Evolutionary conservation across 2,329 filamentous ascomycete genomes (phyloP), one percentile per base, ranked within the genome.

Genomic region (Pseudocercospora crystallina): DNA sequence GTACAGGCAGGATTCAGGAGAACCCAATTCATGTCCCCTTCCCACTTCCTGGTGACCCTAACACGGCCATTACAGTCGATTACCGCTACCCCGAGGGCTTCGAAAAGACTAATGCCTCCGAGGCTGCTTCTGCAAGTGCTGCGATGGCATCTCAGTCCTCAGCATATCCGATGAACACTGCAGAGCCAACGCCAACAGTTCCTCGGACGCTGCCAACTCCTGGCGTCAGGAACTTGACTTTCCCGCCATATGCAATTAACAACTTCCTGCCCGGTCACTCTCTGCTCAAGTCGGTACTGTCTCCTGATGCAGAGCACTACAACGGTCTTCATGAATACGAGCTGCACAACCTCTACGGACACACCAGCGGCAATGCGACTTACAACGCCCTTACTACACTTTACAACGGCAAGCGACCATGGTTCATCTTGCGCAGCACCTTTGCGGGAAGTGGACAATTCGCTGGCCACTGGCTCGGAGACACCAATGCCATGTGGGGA

Each of bases 331-430:
- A 53, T 4, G 62, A 65, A 51, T 64, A 65, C 41, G 58, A 62
- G 26, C 51, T 65, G 33, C 64, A 66, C 53, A 66, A 65, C 42
- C 47, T 65, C 8, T 65, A 60, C 48, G 63, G 63, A 13, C 53
- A 60, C 44, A 46, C 50, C 5, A 62, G 58, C 43, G 44, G 47
- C 31, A 62, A 63, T 39, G 60, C 60, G 5, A 65, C 63, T 0
- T 65, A 65, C 57, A 44, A 65, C 13, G 58, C 62, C 7, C 48
- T 65, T 5, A 49, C 58, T 8, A 42, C 46, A 11, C 43, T 63
- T 10, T 62, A 64, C 47, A 57, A 56, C 11, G 57, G 57, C 39
- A 59, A 58, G 29, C 42, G 63, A 8, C 61, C 64, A 4, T 66
- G 64, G 56, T 62, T 56, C 30, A 38, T 66, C 15, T 56, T 54